phyloP scores from a whole-genome alignment of 192 early-diverging fungal genomes.

The Kappamyces sp. region DNA sequence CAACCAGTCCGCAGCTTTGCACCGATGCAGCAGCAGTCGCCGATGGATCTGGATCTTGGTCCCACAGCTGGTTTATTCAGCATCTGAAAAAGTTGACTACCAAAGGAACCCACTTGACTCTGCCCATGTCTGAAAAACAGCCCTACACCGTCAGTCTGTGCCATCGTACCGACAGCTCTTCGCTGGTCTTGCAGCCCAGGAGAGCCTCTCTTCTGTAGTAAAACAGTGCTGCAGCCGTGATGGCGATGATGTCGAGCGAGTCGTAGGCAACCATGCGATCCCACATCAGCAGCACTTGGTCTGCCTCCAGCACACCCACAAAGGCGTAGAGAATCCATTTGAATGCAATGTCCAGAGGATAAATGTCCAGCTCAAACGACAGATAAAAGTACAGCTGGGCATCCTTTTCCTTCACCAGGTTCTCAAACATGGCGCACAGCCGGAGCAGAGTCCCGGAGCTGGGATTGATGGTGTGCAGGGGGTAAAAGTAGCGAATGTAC shows the following conservation, averaged over 20 bases:
- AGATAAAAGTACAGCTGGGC: constrained; percentile 38
- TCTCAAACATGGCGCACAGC: constrained; percentile 38
- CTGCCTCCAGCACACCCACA: constrained; percentile 47
- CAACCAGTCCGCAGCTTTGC: too few species aligned
- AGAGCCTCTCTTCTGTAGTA: constrained; percentile 31
- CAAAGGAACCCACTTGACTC: constrained; percentile 14
- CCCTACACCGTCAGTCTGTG: background rate
- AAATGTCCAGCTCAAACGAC: constrained; percentile 19
- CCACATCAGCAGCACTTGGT: constrained; percentile 52
- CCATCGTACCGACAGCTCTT: constrained; percentile 39
- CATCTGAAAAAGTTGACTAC: background rate
- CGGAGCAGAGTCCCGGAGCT: constrained; percentile 20
- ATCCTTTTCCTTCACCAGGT: constrained; percentile 41
- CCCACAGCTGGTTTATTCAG: too few species aligned
- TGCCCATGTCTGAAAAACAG: constrained; percentile 6
- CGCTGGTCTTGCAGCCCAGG: constrained; percentile 20
- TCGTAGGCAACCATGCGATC: constrained; percentile 51
- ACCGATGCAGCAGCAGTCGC: too few species aligned
- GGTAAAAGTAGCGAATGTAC: constrained; percentile 44
- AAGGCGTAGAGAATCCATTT: constrained; percentile 53
- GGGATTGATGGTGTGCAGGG: constrained; percentile 38
- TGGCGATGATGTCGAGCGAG: constrained; percentile 22
- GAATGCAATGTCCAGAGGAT: constrained; percentile 36
- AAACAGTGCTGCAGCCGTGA: constrained; percentile 39
- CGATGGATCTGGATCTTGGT: too few species aligned